A percentile compares a stretch with the other conserved stretches of the same genome.
phyloP scores from a whole-genome alignment of 768 basidiomycete genomes.

The Macrolepiota albuminosa region DNA sequence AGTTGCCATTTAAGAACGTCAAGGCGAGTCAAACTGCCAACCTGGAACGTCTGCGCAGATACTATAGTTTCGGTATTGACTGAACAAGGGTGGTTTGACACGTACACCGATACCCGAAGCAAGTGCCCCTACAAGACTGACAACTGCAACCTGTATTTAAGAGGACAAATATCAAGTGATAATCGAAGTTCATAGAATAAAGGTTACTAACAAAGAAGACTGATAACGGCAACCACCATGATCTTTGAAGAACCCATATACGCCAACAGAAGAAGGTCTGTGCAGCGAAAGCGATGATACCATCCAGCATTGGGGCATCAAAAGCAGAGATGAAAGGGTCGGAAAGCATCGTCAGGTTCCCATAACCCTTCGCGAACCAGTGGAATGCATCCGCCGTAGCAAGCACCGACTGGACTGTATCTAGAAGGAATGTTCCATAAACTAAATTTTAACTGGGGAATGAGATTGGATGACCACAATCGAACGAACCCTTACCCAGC shows the following conservation, averaged over 20 bases:
- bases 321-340: conserved; percentile 10
- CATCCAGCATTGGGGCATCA: conserved; percentile 9
- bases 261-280: conserved; percentile 11
- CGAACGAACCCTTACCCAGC: not conserved
- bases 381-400: conserved; percentile 8
- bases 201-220: not conserved
- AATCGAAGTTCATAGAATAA: not conserved
- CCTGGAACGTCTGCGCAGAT: conserved; percentile 2
- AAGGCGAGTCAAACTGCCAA: conserved; percentile 2
- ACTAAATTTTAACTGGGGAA: not conserved
- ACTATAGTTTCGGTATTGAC: not conserved
- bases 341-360: conserved; percentile 5
- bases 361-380: conserved; percentile 8
- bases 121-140: conserved; percentile 8
- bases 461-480: not conserved
- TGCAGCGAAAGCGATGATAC: conserved; percentile 9
- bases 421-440: not conserved
- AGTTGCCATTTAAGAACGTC: conserved; percentile 10
- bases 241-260: conserved; percentile 7
- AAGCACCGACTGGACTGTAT: conserved; percentile 1
- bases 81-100: not conserved
- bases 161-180: not conserved
- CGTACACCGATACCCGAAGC: conserved; percentile 9
- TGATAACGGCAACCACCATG: conserved; percentile 3
- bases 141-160: not conserved